Conservation (phyloP, 805 yeast genomes). For the Jamesozyma rosinii region DNA sequence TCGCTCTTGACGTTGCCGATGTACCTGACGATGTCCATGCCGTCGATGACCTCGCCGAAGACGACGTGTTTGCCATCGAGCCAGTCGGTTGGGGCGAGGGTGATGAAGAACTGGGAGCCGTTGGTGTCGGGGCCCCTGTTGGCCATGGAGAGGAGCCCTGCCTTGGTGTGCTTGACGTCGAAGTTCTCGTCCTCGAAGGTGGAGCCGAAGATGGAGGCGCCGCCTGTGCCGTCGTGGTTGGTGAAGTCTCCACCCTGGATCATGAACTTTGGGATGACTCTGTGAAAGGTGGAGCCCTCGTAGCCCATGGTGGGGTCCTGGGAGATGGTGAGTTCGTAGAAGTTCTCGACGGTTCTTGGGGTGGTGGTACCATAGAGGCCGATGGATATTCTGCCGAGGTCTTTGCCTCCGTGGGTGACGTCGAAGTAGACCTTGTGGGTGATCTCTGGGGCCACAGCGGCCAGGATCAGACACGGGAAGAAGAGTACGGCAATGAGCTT, state of each 20-base stretch:
- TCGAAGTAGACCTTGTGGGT: slow-evolving; percentile 58
- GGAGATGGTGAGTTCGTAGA: slow-evolving; percentile 85
- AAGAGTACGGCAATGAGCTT: too few species aligned
- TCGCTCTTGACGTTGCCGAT: slow-evolving; percentile 44
- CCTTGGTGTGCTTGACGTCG: slow-evolving; percentile 56
- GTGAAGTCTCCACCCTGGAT: slow-evolving; percentile 81
- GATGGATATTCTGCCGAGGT: slow-evolving; percentile 74
- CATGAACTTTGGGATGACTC: slow-evolving; percentile 67
- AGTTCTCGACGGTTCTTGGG: slow-evolving; percentile 89
- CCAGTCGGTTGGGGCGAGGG: slow-evolving; percentile 66
- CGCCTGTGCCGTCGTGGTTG: slow-evolving; percentile 88
- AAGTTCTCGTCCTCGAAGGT: slow-evolving; percentile 67
- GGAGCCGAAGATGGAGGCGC: slow-evolving; percentile 73
- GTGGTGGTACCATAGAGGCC: slow-evolving; percentile 76
- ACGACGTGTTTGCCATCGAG: slow-evolving; percentile 88
- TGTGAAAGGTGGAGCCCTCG: slow-evolving; percentile 80
- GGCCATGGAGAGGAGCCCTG: slow-evolving; percentile 86
- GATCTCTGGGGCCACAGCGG: slow-evolving; percentile 7
- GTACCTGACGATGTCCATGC: slow-evolving; percentile 70
- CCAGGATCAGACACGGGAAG: slow-evolving; percentile 3
- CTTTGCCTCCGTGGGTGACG: slow-evolving; percentile 58
- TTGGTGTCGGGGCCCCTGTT: slow-evolving; percentile 95
- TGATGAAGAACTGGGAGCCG: slow-evolving; percentile 91
- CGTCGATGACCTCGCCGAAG: slow-evolving; percentile 80
- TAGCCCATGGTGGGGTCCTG: slow-evolving; percentile 81